These are phyloP conservation scores for Yarrowia sp. DNA, from an alignment of 805 yeast species.

Conservation along the genomic window DNA sequence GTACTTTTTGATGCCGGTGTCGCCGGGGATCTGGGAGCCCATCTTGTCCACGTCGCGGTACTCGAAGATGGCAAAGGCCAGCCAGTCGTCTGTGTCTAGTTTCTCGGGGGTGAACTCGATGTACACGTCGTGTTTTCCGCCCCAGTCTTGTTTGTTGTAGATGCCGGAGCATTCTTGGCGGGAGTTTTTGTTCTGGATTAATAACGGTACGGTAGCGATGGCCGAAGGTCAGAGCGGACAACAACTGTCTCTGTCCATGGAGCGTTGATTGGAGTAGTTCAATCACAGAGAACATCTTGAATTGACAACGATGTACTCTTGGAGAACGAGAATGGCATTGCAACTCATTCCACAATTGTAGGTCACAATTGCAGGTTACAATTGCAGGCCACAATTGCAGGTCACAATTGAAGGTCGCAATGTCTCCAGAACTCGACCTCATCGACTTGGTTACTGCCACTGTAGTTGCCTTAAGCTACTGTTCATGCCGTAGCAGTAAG, in stretches of 20 bases:
- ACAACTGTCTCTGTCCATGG: not conserved
- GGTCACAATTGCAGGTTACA: too few relatives aligned
- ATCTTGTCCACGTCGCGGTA: slow-evolving; percentile 69
- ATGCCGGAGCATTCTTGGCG: slow-evolving; percentile 85
- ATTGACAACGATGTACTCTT: too few relatives aligned
- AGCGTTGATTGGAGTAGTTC: too few relatives aligned
- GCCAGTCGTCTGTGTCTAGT: slow-evolving; percentile 42
- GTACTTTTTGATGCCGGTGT: slow-evolving; percentile 44
- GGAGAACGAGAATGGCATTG: too few relatives aligned
- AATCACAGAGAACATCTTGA: too few relatives aligned
- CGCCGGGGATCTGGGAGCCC: slow-evolving; percentile 46
- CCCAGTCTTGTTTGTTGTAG: slow-evolving; percentile 84
- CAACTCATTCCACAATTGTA: too few relatives aligned
- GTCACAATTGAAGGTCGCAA: too few relatives aligned
- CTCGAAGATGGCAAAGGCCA: slow-evolving; percentile 78
- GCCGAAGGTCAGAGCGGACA: not conserved
- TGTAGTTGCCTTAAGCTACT: too few relatives aligned
- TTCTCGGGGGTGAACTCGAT: slow-evolving; percentile 40
- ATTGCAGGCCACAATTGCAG: too few relatives aligned
- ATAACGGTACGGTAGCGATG: not conserved
- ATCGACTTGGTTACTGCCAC: too few relatives aligned
- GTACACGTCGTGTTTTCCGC: slow-evolving; percentile 71
- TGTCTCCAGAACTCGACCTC: too few relatives aligned
- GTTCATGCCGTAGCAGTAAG: too few relatives aligned
- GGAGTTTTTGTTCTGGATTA: slow-evolving; percentile 46